Base-by-base conservation (phyloP, 306 rosid species). In the Hippophae gyantsensis region DNA sequence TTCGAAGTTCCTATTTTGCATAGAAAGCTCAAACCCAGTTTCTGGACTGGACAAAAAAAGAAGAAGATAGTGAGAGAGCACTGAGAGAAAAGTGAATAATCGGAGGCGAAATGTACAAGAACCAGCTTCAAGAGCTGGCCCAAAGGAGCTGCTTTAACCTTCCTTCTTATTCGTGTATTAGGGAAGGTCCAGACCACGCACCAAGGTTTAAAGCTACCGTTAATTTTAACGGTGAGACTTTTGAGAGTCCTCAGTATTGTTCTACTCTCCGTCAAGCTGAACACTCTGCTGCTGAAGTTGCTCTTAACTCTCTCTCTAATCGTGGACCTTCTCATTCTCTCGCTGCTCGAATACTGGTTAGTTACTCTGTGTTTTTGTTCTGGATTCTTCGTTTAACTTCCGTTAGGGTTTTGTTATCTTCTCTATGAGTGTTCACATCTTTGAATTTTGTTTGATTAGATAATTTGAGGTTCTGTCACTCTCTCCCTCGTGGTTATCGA, bases 81-180 rank as follows among this genome's bases (percentile, higher is more conserved):
- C 53, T 49, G 53, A 42, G 67, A 14, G 8, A 25, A 5, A 4
- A 11, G 14, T 26, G 8, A 47, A 23, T 23, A 47, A 23, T 49
- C 44, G 46, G 55, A 25, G 78, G 11, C 65, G 88, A 81, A 87
- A 92, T 92, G 98, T 92, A 92, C 74, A 93, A 93, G 85, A 93
- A 93, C 94, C 99, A 92, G 98, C 95, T 92, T 62, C 98, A 92
- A 60, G 98, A 92, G 85, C 89, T 92, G 87, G 98, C 98, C 53
- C 98, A 92, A 67, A 74, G 96, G 72, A 92, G 98, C 81, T 92
- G 98, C 86, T 92, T 92, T 79, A 92, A 92, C 70, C 83, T 92
- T 3, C 98, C 98, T 38, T 87, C 98, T 8, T 92, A 92, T 81
- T 66, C 93, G 50, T 92, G 89, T 79, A 65, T 92, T 70, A 72